Percentiles rank a stretch among this genome's conserved stretches.
Conservation (phyloP, 148 eudicot species). For the Beta vulgaris region DNA sequence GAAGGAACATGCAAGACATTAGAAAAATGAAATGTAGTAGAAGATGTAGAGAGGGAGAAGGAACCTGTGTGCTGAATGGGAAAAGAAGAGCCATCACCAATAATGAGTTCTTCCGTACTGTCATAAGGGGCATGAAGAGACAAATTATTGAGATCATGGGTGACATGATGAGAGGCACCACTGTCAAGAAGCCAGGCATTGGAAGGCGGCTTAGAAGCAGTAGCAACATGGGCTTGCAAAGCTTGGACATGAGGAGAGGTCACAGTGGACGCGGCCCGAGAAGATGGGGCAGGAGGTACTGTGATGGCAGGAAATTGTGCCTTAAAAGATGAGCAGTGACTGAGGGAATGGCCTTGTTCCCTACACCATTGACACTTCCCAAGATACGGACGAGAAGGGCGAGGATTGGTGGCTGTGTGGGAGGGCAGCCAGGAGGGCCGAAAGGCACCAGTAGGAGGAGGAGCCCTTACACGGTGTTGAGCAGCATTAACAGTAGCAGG, state of each 20-base stretch:
- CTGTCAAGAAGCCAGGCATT: no score
- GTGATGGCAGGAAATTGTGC: not conserved
- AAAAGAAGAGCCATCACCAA: not conserved
- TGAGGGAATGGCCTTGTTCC: not conserved
- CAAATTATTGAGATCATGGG: not conserved
- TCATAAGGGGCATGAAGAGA: not conserved
- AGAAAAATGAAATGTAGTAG: not conserved
- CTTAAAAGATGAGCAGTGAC: not conserved
- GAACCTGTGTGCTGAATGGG: not conserved
- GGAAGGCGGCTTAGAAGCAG: no score
- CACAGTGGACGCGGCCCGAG: not conserved
- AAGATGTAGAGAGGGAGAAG: not conserved
- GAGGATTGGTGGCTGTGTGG: no score
- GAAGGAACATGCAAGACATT: not conserved
- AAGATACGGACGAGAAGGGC: not conserved
- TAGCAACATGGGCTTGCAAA: not conserved
- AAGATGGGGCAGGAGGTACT: not conserved
- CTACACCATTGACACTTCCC: not conserved
- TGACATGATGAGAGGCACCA: no score
- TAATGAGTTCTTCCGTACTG: not conserved
- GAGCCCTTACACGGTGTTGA: not conserved
- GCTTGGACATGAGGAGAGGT: no score
- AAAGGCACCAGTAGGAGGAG: not conserved
- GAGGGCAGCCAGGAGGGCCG: no score
- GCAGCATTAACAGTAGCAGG: not conserved